Percentiles rank a stretch among this genome's conserved stretches.
phyloP scores from a whole-genome alignment of 73 alveolate species.

The Paramecium tetraurelia region DNA sequence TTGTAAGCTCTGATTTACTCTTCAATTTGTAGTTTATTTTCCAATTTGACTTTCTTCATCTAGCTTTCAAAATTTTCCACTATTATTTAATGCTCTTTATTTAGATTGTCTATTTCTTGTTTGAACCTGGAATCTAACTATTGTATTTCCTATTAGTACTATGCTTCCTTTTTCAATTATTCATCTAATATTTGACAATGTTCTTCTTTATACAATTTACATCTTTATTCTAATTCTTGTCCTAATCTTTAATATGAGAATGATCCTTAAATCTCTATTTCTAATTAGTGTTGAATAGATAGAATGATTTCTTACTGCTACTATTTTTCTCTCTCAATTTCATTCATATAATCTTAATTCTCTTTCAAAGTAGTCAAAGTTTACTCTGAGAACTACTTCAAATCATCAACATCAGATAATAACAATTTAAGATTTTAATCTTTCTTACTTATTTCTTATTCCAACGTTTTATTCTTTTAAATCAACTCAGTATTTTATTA shows the following conservation, averaged over 20 bases:
- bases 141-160: background rate
- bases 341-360: conserved; percentile 35
- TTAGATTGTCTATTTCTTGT: background rate
- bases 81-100: background rate
- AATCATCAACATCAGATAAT: conserved; percentile 20
- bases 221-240: conserved; percentile 13
- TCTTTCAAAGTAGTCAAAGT: conserved; percentile 9
- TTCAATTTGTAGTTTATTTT: background rate
- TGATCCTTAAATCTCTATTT: conserved; percentile 44
- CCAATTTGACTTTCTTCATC: background rate
- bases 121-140: background rate
- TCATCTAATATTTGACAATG: background rate
- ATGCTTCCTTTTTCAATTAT: background rate
- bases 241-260: conserved; percentile 36
- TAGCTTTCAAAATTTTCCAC: background rate
- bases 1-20: background rate
- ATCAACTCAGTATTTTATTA: background rate
- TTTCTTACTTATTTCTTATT: background rate
- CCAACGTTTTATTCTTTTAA: background rate
- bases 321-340: conserved; percentile 28
- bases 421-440: background rate
- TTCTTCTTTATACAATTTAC: conserved; percentile 32
- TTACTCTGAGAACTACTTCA: background rate
- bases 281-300: background rate
- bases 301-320: background rate